Evolutionary conservation across 2,329 filamentous ascomycete genomes (phyloP).

Genomic region (Penicillium oxalicum): DNA sequence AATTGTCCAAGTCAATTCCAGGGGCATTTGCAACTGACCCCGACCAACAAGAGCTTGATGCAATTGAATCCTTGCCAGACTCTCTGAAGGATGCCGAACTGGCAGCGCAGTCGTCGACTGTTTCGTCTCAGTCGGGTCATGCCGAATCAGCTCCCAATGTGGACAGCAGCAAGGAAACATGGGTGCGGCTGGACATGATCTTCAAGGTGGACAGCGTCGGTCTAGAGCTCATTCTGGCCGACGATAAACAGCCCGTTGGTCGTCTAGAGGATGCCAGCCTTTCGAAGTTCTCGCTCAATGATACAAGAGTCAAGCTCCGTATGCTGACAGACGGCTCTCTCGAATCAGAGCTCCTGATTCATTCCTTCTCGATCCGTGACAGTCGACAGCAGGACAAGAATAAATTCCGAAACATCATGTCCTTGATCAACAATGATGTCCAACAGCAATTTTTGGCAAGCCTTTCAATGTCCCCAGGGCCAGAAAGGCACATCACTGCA

Average conservation of each 20-base stretch:
- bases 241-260: slow-evolving; percentile 69
- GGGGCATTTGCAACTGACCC: slow-evolving; percentile 73
- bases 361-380: slow-evolving; percentile 91
- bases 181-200: slow-evolving; percentile 88
- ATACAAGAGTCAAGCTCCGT: slow-evolving; percentile 82
- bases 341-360: slow-evolving; percentile 87
- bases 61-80: slow-evolving; percentile 64
- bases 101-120: slow-evolving; percentile 46
- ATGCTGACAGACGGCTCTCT: slow-evolving; percentile 89
- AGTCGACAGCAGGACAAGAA: slow-evolving; percentile 84
- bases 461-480: slow-evolving; percentile 81
- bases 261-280: slow-evolving; percentile 73
- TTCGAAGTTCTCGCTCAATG: slow-evolving; percentile 88
- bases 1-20: slow-evolving; percentile 81
- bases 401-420: slow-evolving; percentile 98
- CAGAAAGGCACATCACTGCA: slow-evolving; percentile 75
- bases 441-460: slow-evolving; percentile 97
- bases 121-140: slow-evolving; percentile 45
- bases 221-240: slow-evolving; percentile 75
- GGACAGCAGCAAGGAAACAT: slow-evolving; percentile 55
- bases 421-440: slow-evolving; percentile 85
- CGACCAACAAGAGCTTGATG: slow-evolving; percentile 66
- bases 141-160: slow-evolving; percentile 55
- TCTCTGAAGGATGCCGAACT: slow-evolving; percentile 47
- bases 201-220: slow-evolving; percentile 86